Evolutionary conservation across 2,329 filamentous ascomycete species (phyloP).

Genomic region (Neofusicoccum sp.): DNA sequence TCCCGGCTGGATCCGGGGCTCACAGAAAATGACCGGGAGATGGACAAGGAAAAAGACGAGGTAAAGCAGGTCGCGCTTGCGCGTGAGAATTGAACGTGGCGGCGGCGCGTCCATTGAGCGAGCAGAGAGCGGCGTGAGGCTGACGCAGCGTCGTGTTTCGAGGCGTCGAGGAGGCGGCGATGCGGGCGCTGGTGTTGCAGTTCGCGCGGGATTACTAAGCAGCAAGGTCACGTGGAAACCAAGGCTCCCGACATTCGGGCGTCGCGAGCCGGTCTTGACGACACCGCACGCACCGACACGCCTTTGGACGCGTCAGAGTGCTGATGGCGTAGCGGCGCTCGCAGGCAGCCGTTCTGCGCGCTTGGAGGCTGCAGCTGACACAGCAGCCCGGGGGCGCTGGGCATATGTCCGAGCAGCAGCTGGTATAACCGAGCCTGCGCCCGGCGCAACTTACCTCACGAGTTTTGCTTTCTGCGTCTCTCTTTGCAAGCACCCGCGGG

Average conservation of each 20-base stretch:
- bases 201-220: not conserved
- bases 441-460: not conserved
- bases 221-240: too few species aligned
- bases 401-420: not conserved
- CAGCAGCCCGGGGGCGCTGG: too few species aligned
- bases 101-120: not conserved
- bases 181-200: constrained; percentile 4
- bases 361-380: too few species aligned
- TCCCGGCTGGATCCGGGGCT: constrained; percentile 23
- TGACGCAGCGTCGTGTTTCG: constrained; percentile 6
- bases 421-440: not conserved
- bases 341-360: too few species aligned
- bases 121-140: not conserved
- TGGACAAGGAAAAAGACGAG: constrained; percentile 62
- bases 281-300: too few species aligned
- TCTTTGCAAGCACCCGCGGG: not conserved
- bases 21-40: constrained; percentile 61
- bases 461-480: not conserved
- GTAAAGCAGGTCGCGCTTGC: constrained; percentile 50
- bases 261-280: too few species aligned
- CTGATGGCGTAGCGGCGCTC: too few species aligned
- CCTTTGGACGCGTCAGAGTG: too few species aligned
- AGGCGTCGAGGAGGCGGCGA: not conserved
- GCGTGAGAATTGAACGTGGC: constrained; percentile 29
- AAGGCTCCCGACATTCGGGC: too few species aligned